Evolutionary conservation across 106 monocot genomes (phyloP), one percentile per base, ranked within the genome.

Genomic region (Iris macrosiphon): DNA sequence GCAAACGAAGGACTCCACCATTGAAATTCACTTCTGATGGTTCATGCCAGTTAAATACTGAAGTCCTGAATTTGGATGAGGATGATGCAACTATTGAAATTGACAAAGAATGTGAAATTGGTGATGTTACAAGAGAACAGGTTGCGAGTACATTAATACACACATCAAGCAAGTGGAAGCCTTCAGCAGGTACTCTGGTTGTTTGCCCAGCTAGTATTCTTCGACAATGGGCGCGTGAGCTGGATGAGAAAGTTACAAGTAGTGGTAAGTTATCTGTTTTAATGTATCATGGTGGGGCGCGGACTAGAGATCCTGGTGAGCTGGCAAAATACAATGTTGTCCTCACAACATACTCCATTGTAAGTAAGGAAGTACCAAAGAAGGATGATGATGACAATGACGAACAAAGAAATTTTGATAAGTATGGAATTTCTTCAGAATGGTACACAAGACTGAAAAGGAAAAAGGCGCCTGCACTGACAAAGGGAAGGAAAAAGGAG

Each of bases 161-260:
- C 18, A 16, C 55, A 21, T 73, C 59, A 1, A 20, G 40, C 24
- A 80, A 62, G 33, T 43, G 61, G 7, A 83, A 68, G 30, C 93
- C 84, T 33, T 71, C 84, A 41, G 88, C 81, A 64, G 94, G 94
- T 59, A 94, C 88, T 7, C 70, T 94, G 60, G 79, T 94, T 51
- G 84, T 94, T 1, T 94, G 88, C 59, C 94, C 94, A 26, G 88
- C 94, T 64, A 94, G 88, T 73, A 44, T 93, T 65, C 71, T 93
- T 33, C 64, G 72, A 37, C 93, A 93, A 50, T 93, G 93, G 94
- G 78, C 78, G 47, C 65, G 63, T 35, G 94, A 94, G 49, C 41
- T 94, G 30, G 63, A 77, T 6, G 88, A 94, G 42, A 94, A 94
- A 44, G 81, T 94, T 31, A 34, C 68, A 24, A 47, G 62, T 6